Base-by-base conservation (phyloP, 2,329 filamentous ascomycete genomes). In the Pyrenophora tritici-repentis region DNA sequence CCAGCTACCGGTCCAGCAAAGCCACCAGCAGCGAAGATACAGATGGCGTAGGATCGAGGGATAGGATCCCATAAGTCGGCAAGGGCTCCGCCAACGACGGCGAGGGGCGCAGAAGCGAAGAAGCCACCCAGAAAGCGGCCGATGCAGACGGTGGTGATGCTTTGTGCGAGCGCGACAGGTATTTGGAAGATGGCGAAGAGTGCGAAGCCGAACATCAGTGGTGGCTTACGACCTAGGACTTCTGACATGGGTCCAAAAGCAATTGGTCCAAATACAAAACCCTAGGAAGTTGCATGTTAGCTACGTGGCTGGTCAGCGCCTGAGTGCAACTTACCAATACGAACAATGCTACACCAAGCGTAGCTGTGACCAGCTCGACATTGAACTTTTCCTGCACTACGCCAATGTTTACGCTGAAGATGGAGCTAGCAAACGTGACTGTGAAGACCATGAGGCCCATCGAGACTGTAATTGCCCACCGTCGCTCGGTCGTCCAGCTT, bases 401-500 rank as follows among this genome's bases (percentile, higher is more conserved):
- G 0, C 36, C 35, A 1, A 83, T 83, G 6, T 83, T 86, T 0
- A 85, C 78, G 9, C 85, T 83, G 67, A 86, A 89, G 62, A 82
- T 75, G 4, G 78, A 77, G 60, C 77, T 81, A 3, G 79, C 77
- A 65, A 78, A 82, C 0, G 80, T 81, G 22, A 69, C 66, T 4
- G 62, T 66, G 42, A 72, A 71, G 0, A 68, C 66, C 36, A 70
- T 49, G 10, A 75, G 70, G 31, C 63, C 79, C 85, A 86, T 86
- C 2, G 84, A 86, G 3, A 82, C 81, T 0, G 87, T 91, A 0
- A 87, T 90, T 3, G 79, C 62, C 37, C 85, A 76, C 74, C 91
- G 91, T 68, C 90, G 90, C 60, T 74, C 75, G 33, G 81, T 81
- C 0, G 81, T 77, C 89, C 89, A 92, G 67, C 90, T 91, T 45